A percentile compares a stretch with the other conserved stretches of the same genome.
phyloP scores from a whole-genome alignment of 495 filamentous ascomycete genomes.

The Aspergillus egyptiacus region DNA sequence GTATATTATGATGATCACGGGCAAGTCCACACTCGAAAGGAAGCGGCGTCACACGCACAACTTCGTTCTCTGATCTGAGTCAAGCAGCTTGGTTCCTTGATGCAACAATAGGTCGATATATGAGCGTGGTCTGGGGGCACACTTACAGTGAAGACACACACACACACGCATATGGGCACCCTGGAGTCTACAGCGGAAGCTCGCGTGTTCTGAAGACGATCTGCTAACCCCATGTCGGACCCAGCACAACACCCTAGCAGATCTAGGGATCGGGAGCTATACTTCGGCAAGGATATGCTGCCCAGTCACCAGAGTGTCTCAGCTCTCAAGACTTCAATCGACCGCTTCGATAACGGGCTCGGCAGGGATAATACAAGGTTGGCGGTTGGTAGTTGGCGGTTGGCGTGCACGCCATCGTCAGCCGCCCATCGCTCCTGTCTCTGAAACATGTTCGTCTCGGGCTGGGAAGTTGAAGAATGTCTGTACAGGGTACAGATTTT shows the following conservation, averaged over 20 bases:
- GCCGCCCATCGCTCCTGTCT: slow-evolving; percentile 20
- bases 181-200: neutral
- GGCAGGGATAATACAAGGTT: too few species aligned
- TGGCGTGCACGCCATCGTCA: slow-evolving; percentile 20
- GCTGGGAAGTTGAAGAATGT: slow-evolving; percentile 3
- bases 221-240: neutral
- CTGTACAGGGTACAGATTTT: neutral
- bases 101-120: too few species aligned
- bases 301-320: neutral
- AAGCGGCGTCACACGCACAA: neutral
- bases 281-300: neutral
- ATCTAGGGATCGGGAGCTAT: too few species aligned
- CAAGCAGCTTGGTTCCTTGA: too few species aligned
- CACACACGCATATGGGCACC: neutral
- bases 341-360: neutral
- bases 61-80: too few species aligned
- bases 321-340: neutral
- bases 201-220: neutral
- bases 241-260: neutral
- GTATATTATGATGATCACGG: slow-evolving; percentile 4
- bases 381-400: neutral
- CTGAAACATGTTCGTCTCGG: slow-evolving; percentile 14
- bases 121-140: too few species aligned
- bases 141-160: too few species aligned
- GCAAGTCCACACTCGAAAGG: neutral